Conservation (phyloP, 768 basidiomycete genomes). For the Obba rivulosa region DNA sequence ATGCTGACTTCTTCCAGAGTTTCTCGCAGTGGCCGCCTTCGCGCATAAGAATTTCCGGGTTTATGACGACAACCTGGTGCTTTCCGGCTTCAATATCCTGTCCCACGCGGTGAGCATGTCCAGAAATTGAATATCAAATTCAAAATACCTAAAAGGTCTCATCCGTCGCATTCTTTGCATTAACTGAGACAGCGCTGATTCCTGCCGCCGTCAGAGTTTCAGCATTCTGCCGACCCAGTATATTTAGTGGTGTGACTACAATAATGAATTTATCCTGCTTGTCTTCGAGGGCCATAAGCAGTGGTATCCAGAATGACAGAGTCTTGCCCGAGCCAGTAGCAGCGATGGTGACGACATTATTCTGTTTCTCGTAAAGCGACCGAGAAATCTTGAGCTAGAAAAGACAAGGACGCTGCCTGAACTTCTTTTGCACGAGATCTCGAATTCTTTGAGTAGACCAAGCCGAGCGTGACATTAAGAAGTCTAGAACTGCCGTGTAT, state of each 20-base stretch:
- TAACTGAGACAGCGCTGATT: conserved; percentile 17
- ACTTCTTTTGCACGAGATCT: not conserved
- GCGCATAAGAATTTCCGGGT: conserved; percentile 23
- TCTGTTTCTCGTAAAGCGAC: conserved; percentile 1
- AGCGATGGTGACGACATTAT: conserved; percentile 12
- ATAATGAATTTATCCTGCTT: conserved; percentile 16
- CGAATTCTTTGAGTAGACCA: too few relatives aligned
- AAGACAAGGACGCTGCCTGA: conserved; percentile 7
- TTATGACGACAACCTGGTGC: conserved; percentile 24
- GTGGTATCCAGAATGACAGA: conserved; percentile 15
- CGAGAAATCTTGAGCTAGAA: conserved; percentile 13
- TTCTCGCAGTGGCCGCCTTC: conserved; percentile 15
- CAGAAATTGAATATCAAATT: not conserved
- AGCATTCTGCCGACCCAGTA: conserved; percentile 27
- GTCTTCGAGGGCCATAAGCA: conserved; percentile 5
- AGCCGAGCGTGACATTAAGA: too few relatives aligned
- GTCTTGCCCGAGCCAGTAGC: conserved; percentile 17
- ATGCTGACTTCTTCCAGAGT: conserved; percentile 18
- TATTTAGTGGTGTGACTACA: conserved; percentile 27
- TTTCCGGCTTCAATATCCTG: conserved; percentile 22
- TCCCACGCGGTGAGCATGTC: not conserved
- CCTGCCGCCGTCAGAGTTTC: conserved; percentile 8
- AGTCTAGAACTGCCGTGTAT: too few relatives aligned
- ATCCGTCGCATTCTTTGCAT: conserved; percentile 3
- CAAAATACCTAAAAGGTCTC: conserved; percentile 15